Conservation (phyloP, 2,329 filamentous ascomycete species). For the Verticillium isaacii region DNA sequence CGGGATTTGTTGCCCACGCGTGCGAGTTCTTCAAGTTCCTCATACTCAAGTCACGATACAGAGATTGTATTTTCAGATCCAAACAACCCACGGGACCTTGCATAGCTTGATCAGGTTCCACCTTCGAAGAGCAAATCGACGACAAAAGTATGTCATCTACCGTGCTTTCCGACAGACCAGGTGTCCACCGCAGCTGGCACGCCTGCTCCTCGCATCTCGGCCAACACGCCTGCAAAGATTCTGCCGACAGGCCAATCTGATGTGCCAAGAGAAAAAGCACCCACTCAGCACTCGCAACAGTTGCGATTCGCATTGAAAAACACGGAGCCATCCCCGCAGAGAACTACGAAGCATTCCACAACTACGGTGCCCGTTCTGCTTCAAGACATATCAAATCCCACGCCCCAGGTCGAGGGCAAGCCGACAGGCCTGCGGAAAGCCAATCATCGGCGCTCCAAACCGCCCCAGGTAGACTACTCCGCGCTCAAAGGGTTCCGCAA, state of each 20-base stretch:
- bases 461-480: neutral
- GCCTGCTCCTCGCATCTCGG: neutral
- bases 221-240: slow-evolving; percentile 9
- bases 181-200: neutral
- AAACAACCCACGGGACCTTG: neutral
- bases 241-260: slow-evolving; percentile 6
- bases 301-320: neutral
- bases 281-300: neutral
- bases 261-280: neutral
- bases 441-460: neutral
- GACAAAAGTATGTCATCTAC: neutral
- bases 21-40: neutral
- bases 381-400: neutral
- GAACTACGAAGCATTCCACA: neutral
- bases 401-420: neutral
- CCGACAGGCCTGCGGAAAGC: slow-evolving; percentile 2
- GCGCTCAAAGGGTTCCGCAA: neutral
- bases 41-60: neutral
- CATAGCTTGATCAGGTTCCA: slow-evolving; percentile 1
- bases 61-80: neutral
- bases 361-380: neutral
- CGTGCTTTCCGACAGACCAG: neutral
- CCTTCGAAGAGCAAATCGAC: neutral
- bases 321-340: no score
- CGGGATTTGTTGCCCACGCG: neutral